Evolutionary conservation across 306 rosid species (phyloP), one percentile per base, ranked within the genome.

Genomic region (Comarum palustre): DNA sequence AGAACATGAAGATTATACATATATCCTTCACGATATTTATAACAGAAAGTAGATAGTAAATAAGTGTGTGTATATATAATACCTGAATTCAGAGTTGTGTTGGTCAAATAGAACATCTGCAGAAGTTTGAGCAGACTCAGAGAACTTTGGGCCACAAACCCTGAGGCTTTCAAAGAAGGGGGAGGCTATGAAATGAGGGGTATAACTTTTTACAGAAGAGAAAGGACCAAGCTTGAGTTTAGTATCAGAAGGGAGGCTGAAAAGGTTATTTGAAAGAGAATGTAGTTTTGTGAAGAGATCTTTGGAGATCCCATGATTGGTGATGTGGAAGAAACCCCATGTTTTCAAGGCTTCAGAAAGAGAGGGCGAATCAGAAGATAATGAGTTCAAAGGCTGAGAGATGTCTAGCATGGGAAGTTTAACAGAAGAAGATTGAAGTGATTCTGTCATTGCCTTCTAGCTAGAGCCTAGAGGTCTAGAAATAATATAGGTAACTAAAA

Each of bases 121-220:
- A 78, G 97, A 91, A 73, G 24, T 77, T 72, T 85, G 96, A 27
- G 99, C 99, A 83, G 97, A 91, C 55, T 51, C 83, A 65, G 78
- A 83, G 73, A 86, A 91, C 76, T 89, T 50, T 1, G 99, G 99
- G 36, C 97, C 97, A 34, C 90, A 82, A 77, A 94, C 82, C 76
- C 92, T 64, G 64, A 94, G 92, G 81, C 96, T 91, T 82, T 94
- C 98, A 66, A 89, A 94, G 86, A 81, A 94, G n/a, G 98, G 98
- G 60, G 98, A 94, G 75, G 98, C 97, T 81, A 94, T 88, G 88
- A 94, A 94, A 29, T 86, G 97, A 69, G 98, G 97, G 4, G 96
- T 90, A 59, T 94, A 94, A 42, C 91, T 81, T 79, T 85, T 91
- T 31, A 85, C 6, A 59, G 96, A 79, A 42, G 98, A 93, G 64